Conservation (phyloP, 768 basidiomycete genomes). For the Austroboletus eburneus region DNA sequence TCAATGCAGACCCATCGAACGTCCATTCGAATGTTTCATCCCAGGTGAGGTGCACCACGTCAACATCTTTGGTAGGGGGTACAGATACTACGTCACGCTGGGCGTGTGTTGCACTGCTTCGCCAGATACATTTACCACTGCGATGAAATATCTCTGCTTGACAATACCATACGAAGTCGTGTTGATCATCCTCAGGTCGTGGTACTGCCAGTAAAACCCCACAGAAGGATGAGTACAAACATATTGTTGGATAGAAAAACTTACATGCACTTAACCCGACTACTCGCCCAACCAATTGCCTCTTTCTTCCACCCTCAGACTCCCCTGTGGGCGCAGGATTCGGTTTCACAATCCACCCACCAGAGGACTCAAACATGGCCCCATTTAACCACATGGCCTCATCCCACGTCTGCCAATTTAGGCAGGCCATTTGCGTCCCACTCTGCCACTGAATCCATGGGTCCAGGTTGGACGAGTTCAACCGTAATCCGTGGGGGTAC, state of each 20-base stretch:
- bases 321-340: conserved; percentile 17
- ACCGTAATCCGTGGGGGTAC: conserved; percentile 54
- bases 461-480: conserved; percentile 51
- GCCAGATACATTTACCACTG: conserved; percentile 39
- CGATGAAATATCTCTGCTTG: conserved; percentile 43
- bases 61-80: neutral
- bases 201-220: conserved; percentile 35
- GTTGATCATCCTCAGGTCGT: conserved; percentile 35
- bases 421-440: conserved; percentile 53
- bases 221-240: neutral
- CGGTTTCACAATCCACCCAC: conserved; percentile 55
- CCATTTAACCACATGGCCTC: conserved; percentile 57
- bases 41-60: conserved; percentile 37
- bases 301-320: conserved; percentile 11
- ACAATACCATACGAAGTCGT: conserved; percentile 41
- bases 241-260: conserved; percentile 10
- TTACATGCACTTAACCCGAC: conserved; percentile 44
- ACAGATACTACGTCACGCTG: conserved; percentile 27
- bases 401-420: conserved; percentile 66
- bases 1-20: conserved; percentile 46
- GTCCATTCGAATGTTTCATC: conserved; percentile 46
- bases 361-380: conserved; percentile 54
- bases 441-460: conserved; percentile 51
- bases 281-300: conserved; percentile 31
- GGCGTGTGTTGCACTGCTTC: conserved; percentile 35